A percentile compares a stretch with the other conserved stretches of the same genome.
Evolutionary conservation across 768 basidiomycete species (phyloP).

Genomic region (Asterophora parasitica): DNA sequence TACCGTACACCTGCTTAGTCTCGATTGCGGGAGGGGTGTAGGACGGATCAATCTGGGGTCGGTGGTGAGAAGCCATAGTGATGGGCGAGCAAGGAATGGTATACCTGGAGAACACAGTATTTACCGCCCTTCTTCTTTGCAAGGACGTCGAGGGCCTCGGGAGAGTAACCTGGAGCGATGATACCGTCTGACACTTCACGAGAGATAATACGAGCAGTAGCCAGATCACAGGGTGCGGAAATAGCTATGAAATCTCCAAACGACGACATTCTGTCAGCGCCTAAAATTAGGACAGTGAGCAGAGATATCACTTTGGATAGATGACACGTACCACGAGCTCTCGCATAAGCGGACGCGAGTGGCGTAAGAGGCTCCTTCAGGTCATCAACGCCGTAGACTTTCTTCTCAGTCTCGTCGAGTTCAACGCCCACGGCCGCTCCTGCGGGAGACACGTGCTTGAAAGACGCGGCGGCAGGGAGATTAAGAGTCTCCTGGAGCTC

Average conservation of each 20-base stretch:
- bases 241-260: conserved; percentile 99
- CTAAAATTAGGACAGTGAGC: conserved; percentile 30
- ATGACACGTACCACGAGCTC: conserved; percentile 71
- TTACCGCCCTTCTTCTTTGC: conserved; percentile 97
- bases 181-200: conserved; percentile 98
- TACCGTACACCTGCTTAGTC: conserved; percentile 93
- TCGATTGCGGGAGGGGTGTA: conserved; percentile 80
- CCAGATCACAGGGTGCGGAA: conserved; percentile 86
- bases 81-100: not conserved
- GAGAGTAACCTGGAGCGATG: conserved; percentile 89
- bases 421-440: conserved; percentile 91
- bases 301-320: not conserved
- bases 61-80: not conserved
- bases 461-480: conserved; percentile 95
- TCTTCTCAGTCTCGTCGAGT: conserved; percentile 79
- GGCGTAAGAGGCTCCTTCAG: conserved; percentile 86
- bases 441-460: conserved; percentile 99
- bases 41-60: conserved; percentile 73
- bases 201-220: conserved; percentile 96
- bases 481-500: conserved; percentile 84
- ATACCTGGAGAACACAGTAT: conserved; percentile 95
- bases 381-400: conserved; percentile 95
- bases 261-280: conserved; percentile 98
- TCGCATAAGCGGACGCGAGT: conserved; percentile 89
- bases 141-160: conserved; percentile 85